phyloP scores from a whole-genome alignment of 768 basidiomycete genomes.

The Tricholoma sp. region DNA sequence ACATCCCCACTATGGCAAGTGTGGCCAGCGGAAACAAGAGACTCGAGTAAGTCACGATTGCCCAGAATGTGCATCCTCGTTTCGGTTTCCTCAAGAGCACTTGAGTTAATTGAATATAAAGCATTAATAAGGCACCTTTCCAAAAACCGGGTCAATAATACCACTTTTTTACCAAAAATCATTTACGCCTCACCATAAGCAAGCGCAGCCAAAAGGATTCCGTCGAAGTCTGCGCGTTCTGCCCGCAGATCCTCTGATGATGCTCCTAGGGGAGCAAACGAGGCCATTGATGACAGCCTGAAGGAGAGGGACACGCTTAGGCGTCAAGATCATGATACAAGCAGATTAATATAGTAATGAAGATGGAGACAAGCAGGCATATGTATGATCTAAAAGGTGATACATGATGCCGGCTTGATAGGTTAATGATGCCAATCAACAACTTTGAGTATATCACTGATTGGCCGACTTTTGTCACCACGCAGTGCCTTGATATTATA shows the following conservation, averaged over 20 bases:
- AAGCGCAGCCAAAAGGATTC: constrained; percentile 26
- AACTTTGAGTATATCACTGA: too few species aligned
- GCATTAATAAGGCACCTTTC: constrained; percentile 35
- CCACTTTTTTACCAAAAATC: background rate
- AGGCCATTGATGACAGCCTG: constrained; percentile 4
- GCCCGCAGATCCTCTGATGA: constrained; percentile 2
- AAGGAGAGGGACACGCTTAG: constrained; percentile 2
- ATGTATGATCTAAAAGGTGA: constrained; percentile 2
- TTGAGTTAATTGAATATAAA: constrained; percentile 32
- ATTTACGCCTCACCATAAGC: constrained; percentile 25
- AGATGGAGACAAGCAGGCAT: background rate
- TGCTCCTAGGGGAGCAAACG: background rate
- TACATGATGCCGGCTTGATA: background rate
- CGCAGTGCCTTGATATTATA: too few species aligned
- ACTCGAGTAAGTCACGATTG: constrained; percentile 27
- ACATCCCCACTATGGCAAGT: constrained; percentile 25
- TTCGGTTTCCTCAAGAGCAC: constrained; percentile 31
- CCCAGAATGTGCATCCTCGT: constrained; percentile 30
- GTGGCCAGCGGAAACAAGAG: constrained; percentile 28
- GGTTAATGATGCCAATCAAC: background rate
- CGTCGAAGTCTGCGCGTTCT: constrained; percentile 30
- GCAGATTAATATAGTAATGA: background rate
- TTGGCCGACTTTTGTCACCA: too few species aligned
- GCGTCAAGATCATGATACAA: constrained; percentile 5
- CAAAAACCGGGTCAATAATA: background rate